These are phyloP conservation scores for Wickerhamomyces tratensis DNA, from an alignment of 805 yeast species.

Conservation along the genomic window DNA sequence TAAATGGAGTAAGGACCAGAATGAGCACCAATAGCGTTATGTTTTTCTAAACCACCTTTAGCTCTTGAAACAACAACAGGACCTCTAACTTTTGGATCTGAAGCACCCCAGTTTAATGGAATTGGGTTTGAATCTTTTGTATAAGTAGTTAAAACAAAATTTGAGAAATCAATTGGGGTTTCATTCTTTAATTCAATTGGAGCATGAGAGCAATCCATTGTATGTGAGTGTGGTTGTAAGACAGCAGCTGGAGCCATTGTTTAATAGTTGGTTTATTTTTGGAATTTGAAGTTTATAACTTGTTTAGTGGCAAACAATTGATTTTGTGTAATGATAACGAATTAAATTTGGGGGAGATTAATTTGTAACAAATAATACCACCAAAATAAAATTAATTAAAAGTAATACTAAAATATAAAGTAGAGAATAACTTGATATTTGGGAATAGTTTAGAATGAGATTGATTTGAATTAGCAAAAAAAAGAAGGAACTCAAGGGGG, in stretches of 20 bases:
- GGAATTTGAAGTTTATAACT: no score
- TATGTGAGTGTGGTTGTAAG: constrained; percentile 1
- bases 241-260: constrained; percentile 21
- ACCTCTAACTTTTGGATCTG: constrained; percentile 39
- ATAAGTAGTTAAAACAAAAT: constrained; percentile 41
- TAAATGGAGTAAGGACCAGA: constrained; percentile 55
- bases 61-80: constrained; percentile 48
- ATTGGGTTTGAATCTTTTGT: constrained; percentile 43
- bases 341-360: no score
- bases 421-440: no score
- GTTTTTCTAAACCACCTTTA: constrained; percentile 37
- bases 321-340: no score
- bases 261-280: not conserved
- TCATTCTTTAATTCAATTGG: constrained; percentile 11
- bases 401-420: no score
- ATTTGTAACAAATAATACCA: no score
- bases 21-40: constrained; percentile 59
- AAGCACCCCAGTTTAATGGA: constrained; percentile 42
- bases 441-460: no score
- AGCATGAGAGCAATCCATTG: constrained; percentile 1
- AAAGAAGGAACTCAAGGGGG: not conserved
- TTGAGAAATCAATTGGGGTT: constrained; percentile 10
- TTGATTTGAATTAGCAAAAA: no score
- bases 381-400: no score
- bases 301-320: no score